Conservation (phyloP, 1,139 yeast genomes). For the Debaryomyces coudertii region DNA sequence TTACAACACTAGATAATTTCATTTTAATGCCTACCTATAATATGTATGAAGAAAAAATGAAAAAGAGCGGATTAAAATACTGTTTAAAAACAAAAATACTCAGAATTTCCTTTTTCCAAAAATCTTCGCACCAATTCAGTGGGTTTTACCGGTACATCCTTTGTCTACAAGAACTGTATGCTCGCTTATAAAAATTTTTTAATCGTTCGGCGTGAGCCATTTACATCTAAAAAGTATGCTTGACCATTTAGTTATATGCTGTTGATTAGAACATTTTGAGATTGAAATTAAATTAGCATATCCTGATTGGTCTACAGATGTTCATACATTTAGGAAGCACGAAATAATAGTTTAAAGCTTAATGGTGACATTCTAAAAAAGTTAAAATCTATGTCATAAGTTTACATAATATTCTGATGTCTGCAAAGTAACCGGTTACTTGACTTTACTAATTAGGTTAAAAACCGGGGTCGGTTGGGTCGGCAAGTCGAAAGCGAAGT, state of each 20-base stretch:
- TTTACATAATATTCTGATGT: background rate
- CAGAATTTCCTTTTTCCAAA: conserved; percentile 9
- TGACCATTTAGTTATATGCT: no score
- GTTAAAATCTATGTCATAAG: background rate
- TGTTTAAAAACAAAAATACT: conserved; percentile 4
- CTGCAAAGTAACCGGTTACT: background rate
- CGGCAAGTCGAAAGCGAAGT: background rate
- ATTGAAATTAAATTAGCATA: background rate
- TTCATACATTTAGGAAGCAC: background rate
- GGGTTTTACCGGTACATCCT: conserved; percentile 3
- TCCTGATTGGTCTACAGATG: background rate
- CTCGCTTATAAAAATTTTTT: background rate
- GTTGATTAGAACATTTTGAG: no score
- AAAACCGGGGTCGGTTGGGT: background rate
- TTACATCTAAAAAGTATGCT: background rate
- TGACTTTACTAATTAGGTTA: background rate
- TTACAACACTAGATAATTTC: conserved; percentile 27
- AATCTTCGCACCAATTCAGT: conserved; percentile 6
- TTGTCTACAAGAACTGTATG: conserved; percentile 1
- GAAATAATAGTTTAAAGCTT: background rate
- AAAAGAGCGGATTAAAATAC: background rate
- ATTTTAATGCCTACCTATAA: conserved; percentile 14
- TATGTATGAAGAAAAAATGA: background rate
- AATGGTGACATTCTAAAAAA: background rate
- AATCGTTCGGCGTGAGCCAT: background rate